Evolutionary conservation across 495 filamentous ascomycete genomes (phyloP).

Genomic region (Niebla homalea): DNA sequence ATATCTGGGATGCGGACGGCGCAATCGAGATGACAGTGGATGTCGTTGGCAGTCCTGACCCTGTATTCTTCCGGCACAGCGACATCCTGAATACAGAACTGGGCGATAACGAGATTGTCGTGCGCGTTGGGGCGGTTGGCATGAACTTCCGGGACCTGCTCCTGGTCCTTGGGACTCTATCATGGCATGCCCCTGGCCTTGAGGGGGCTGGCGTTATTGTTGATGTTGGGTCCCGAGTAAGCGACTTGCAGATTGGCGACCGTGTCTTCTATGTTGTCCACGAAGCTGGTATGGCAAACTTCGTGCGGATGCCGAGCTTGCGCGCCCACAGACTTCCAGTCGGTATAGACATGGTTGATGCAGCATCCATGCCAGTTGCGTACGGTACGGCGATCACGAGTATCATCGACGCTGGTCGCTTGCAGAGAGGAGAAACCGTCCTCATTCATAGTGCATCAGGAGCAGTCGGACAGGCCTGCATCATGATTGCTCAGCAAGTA

Average conservation of each 20-base stretch:
- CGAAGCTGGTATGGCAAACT: neutral
- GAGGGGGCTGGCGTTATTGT: slow-evolving; percentile 26
- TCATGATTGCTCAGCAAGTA: slow-evolving; percentile 41
- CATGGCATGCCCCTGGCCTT: slow-evolving; percentile 16
- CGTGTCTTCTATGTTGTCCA: slow-evolving; percentile 24
- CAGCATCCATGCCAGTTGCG: too few relatives aligned
- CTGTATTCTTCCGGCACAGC: neutral
- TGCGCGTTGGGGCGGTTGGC: slow-evolving; percentile 19
- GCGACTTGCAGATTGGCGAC: slow-evolving; percentile 30
- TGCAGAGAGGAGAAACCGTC: slow-evolving; percentile 37
- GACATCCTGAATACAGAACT: neutral
- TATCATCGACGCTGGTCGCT: neutral
- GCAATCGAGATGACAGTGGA: neutral
- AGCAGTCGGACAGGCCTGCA: slow-evolving; percentile 48
- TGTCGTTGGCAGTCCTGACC: neutral
- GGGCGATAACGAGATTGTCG: neutral
- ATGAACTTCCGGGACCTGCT: slow-evolving; percentile 30
- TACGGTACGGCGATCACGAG: slow-evolving; percentile 3
- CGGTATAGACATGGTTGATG: too few relatives aligned
- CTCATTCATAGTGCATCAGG: slow-evolving; percentile 47
- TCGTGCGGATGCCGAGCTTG: neutral
- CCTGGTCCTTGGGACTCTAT: slow-evolving; percentile 24
- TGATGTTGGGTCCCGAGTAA: neutral
- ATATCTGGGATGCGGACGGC: too few relatives aligned
- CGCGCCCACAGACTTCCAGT: neutral